phyloP scores from a whole-genome alignment of 345 rosid genomes.

The Citrus sp. region DNA sequence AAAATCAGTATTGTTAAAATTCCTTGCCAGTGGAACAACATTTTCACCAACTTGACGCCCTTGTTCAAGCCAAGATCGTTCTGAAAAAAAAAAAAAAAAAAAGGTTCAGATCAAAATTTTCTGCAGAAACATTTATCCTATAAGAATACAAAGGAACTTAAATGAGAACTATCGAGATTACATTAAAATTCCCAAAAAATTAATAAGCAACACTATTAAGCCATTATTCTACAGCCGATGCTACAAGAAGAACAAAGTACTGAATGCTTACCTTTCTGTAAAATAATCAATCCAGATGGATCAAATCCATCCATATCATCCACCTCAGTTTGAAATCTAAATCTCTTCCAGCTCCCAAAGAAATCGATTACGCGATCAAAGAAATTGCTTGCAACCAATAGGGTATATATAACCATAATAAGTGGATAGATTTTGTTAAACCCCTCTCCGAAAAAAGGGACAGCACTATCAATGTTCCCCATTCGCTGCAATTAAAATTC shows the following conservation, averaged over 20 bases:
- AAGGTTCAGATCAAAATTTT: neutral
- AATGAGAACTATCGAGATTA: neutral
- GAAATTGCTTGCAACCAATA: constrained; percentile 91
- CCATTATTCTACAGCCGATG: neutral
- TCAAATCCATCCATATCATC: constrained; percentile 91
- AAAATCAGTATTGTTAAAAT: constrained; percentile 67
- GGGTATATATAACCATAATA: constrained; percentile 90
- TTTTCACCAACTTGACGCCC: constrained; percentile 85
- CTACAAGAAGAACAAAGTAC: neutral
- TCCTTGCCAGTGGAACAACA: constrained; percentile 87
- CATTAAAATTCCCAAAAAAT: neutral
- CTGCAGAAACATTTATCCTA: neutral
- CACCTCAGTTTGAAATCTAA: constrained; percentile 75
- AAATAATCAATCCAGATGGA: constrained; percentile 88
- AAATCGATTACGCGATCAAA: constrained; percentile 80
- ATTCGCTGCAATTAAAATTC: constrained; percentile 64
- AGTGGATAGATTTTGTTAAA: constrained; percentile 97
- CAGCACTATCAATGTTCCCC: constrained; percentile 87
- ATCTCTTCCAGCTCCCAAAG: constrained; percentile 95
- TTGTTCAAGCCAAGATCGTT: constrained; percentile 85
- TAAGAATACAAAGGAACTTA: neutral
- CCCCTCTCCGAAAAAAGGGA: constrained; percentile 76
- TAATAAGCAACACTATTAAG: neutral
- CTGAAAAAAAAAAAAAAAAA: constrained; percentile 29
- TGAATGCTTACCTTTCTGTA: constrained; percentile 62